phyloP scores from a whole-genome alignment of 495 filamentous ascomycete genomes.

The Penicillium coffeae region DNA sequence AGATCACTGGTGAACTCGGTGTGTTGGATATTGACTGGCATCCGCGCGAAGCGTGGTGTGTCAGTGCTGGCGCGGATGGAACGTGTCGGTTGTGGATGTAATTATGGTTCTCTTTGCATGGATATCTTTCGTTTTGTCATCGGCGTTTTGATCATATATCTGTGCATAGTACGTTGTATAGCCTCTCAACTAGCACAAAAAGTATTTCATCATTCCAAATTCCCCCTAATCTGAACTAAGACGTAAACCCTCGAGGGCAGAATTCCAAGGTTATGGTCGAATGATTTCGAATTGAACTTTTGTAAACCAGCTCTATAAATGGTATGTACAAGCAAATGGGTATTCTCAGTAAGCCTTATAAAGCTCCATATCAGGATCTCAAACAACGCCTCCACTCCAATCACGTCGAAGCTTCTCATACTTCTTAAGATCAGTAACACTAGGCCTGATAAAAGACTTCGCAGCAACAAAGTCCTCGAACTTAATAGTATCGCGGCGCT shows the following conservation, averaged over 20 bases:
- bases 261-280: no score
- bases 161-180: conserved; percentile 33
- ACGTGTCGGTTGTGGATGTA: conserved; percentile 76
- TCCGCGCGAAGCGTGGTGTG: conserved; percentile 84
- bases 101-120: conserved; percentile 23
- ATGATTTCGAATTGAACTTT: neutral
- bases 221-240: neutral
- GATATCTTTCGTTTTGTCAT: conserved; percentile 16
- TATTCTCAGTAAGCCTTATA: neutral
- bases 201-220: neutral
- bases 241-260: no score
- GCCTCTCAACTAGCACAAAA: conserved; percentile 11
- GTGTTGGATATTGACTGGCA: conserved; percentile 96
- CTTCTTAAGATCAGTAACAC: conserved; percentile 71
- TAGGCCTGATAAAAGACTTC: conserved; percentile 66
- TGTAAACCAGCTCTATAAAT: neutral
- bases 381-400: conserved; percentile 41
- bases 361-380: neutral
- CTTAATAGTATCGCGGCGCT: conserved; percentile 57
- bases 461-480: conserved; percentile 75
- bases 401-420: conserved; percentile 59
- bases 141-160: conserved; percentile 20
- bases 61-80: conserved; percentile 91
- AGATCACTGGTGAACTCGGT: conserved; percentile 69
- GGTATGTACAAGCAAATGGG: neutral